Base-by-base conservation (phyloP, 768 basidiomycete species). In the Mycena olivaceomarginata region DNA sequence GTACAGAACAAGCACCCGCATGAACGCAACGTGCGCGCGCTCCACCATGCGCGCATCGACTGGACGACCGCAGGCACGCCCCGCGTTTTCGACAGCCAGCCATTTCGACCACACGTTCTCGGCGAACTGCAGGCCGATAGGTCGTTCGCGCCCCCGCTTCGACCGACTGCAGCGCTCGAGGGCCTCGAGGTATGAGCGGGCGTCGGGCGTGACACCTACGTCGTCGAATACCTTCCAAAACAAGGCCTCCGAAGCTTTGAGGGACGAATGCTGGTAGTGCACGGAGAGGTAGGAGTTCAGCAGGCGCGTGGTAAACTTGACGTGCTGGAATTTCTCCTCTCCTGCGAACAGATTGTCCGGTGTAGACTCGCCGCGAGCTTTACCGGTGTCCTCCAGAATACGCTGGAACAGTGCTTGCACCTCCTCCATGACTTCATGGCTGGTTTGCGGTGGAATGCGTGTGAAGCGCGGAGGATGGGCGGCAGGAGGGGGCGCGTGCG, bases 251-350 rank as follows among this genome's bases (percentile, higher is more conserved):
- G 91, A 86, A 2, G 81, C 82, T 39, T 91, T 88, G 56, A 97
- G 85, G 12, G 89, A 80, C 1, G 86, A 83, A 75, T 91, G 91
- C 59, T 84, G 84, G 81, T 94, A 94, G 82, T 93, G 91, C 0
- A 97, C 94, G 15, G 94, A 92, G 66, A 98, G 86, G 82, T 96
- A 99, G 4, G 97, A 91, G 79, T 94, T 96, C 78, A 97, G 80
- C 8, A 98, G 89, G 2, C 90, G 88, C 0, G 95, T 80, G 0
- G 92, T 91, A 67, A 94, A 81, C 8, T 83, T 64, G 45, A 97
- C 95, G 70, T 88, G 79, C 8, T 83, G 82, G 84, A 98, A 97
- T 72, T 88, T 89, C 53, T 84, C 82, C 12, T 72, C 73, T 20
- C 70, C 84, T 15, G 73, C 67, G 65, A 76, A 76, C 56, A 70